Base-by-base conservation (phyloP, 2,329 filamentous ascomycete genomes). In the Gaeumannomyces tritici region DNA sequence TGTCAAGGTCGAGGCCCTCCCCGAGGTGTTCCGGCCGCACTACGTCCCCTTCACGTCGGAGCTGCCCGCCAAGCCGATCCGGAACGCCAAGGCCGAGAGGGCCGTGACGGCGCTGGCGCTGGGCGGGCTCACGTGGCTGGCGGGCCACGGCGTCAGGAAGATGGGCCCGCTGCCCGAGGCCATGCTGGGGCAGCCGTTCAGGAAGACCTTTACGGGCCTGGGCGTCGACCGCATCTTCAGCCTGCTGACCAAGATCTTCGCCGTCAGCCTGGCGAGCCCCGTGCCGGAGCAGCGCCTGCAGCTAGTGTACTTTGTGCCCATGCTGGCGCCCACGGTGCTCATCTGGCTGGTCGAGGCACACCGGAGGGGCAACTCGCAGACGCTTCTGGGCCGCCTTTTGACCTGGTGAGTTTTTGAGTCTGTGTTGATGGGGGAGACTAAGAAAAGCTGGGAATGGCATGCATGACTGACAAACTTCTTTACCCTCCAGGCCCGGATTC, bases 271-370 rank as follows among this genome's bases (percentile, higher is more conserved):
- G 21, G 9, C 29, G 12, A 59, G 57, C 57, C 57, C 57, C 21
- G 31, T 33, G 47, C 27, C n/a, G 11, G 42, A 21, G 21, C 62
- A 58, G 27, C 26, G 51, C 42, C 61, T 66, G 35, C 62, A 64
- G 57, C 28, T 61, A 61, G 4, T 59, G 5, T 62, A 63, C 29
- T 63, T 63, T 13, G 63, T 66, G 35, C 61, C 61, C 35, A 59
- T 60, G 27, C 55, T 64, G 6, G 24, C 62, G 4, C 62, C 62
- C 18, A 26, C 60, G 4, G 55, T 66, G 0, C 57, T 63, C 13
- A 63, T 67, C 51, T 68, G 64, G 64, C 62, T 59, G 0, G 57
- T 64, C 28, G 66, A 68, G 42, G 63, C 62, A 0, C 63, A 63
- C 31, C 63, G 66, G 9, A 61, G 58, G 3, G 63, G 65, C 21